Conservation (phyloP, 345 rosid genomes). For the Gossypium arboreum region DNA sequence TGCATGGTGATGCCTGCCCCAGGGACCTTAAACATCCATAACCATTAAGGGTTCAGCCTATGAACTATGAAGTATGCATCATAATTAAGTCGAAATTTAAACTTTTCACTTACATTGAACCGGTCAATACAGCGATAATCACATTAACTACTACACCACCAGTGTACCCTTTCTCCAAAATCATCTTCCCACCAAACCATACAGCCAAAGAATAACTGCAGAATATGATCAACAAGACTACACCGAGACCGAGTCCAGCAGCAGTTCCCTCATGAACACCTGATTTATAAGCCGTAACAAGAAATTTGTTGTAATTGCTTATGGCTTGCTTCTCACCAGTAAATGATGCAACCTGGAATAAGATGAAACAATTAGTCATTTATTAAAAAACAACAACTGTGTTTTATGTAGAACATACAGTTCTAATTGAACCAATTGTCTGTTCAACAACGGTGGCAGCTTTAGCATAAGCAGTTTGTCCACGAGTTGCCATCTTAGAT, state of each 20-base stretch:
- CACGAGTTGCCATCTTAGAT: conserved; percentile 56
- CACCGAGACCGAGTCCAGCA: conserved; percentile 71
- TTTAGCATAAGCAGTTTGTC: conserved; percentile 67
- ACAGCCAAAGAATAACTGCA: conserved; percentile 62
- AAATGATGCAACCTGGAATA: conserved; percentile 73
- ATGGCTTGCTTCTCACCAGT: conserved; percentile 84
- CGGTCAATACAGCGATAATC: conserved; percentile 64
- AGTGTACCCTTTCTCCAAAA: conserved; percentile 61
- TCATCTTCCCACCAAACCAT: conserved; percentile 83
- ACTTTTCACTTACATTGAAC: conserved; percentile 59
- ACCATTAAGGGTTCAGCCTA: not conserved
- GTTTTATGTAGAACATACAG: conserved; percentile 37
- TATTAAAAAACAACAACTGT: not conserved
- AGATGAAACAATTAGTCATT: not conserved
- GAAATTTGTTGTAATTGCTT: conserved; percentile 47
- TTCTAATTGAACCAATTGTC: conserved; percentile 76
- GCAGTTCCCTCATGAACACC: conserved; percentile 61
- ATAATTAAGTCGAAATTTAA: not conserved
- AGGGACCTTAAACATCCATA: conserved; percentile 52
- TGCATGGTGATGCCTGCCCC: conserved; percentile 74
- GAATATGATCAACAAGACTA: conserved; percentile 38
- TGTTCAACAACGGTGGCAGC: conserved; percentile 74
- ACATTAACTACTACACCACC: conserved; percentile 80
- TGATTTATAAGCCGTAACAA: conserved; percentile 58
- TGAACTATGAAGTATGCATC: not conserved